Evolutionary conservation across 257 asterid species (phyloP).

Genomic region (Nemophila menziesii): DNA sequence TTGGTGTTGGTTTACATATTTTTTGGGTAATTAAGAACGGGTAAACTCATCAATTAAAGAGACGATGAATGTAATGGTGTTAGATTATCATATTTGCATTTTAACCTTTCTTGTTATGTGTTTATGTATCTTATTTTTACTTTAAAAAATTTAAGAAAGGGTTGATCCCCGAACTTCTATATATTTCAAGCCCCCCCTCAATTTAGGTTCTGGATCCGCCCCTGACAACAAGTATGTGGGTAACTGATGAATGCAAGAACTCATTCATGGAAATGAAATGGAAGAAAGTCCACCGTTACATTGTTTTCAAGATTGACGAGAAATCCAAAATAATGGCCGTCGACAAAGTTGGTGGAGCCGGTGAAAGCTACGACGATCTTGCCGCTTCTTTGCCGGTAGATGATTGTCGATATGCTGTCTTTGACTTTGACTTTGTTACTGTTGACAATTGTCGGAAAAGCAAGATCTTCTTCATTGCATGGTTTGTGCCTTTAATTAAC

Average conservation of each 20-base stretch:
- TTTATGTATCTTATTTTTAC: no score
- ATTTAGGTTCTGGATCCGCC: no score
- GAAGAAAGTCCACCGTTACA: slow-evolving; percentile 73
- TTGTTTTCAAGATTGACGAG: slow-evolving; percentile 82
- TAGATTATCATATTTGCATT: slow-evolving; percentile 34
- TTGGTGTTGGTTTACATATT: no score
- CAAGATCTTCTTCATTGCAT: slow-evolving; percentile 95
- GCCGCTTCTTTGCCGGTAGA: slow-evolving; percentile 68
- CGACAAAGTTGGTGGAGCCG: slow-evolving; percentile 75
- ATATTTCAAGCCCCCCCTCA: no score
- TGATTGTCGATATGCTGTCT: slow-evolving; percentile 85
- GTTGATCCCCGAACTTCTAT: no score
- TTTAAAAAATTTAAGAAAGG: no score
- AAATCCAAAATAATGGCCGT: slow-evolving; percentile 46
- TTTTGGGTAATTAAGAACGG: no score
- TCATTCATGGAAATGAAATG: slow-evolving; percentile 93
- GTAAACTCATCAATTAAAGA: no score
- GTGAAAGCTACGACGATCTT: slow-evolving; percentile 60
- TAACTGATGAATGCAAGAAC: slow-evolving; percentile 70
- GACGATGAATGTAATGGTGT: no score
- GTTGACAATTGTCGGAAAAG: slow-evolving; percentile 80
- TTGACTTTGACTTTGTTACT: slow-evolving; percentile 80
- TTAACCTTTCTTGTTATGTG: no score
- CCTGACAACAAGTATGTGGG: slow-evolving; percentile 78
- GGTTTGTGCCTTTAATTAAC: slow-evolving; percentile 23